phyloP scores from a whole-genome alignment of 1,284 basidiomycete species.

The Xerocomus nothofagi region DNA sequence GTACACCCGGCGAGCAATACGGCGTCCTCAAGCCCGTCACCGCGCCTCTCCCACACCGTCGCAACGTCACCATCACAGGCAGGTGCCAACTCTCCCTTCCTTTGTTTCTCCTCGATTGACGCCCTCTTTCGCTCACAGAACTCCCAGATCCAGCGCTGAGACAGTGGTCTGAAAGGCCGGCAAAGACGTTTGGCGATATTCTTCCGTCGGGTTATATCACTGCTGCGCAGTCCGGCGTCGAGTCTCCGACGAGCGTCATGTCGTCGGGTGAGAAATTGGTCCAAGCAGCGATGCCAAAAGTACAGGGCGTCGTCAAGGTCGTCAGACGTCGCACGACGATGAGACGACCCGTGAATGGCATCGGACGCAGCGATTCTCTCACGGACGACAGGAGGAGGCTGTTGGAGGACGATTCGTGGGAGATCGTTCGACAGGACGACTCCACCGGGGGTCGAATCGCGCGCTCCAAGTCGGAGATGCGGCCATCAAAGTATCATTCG shows the following conservation, averaged over 20 bases:
- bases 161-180: constrained; percentile 20
- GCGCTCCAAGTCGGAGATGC: constrained; percentile 32
- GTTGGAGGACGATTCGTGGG: constrained; percentile 24
- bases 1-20: constrained; percentile 45
- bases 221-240: constrained; percentile 21
- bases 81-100: background rate
- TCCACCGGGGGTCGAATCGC: constrained; percentile 4
- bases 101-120: background rate
- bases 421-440: constrained; percentile 17
- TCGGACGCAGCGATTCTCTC: constrained; percentile 19
- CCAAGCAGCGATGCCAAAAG: constrained; percentile 38
- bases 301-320: constrained; percentile 36
- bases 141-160: constrained; percentile 19
- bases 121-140: constrained; percentile 9
- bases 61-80: constrained; percentile 33
- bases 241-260: constrained; percentile 5
- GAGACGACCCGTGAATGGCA: background rate
- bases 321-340: constrained; percentile 25
- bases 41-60: constrained; percentile 21
- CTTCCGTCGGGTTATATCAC: constrained; percentile 46
- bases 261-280: constrained; percentile 29
- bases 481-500: constrained; percentile 16
- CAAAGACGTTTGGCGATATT: constrained; percentile 47
- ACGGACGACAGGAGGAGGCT: constrained; percentile 22
- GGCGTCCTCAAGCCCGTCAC: constrained; percentile 43